Evolutionary conservation across 2,329 filamentous ascomycete genomes (phyloP), one percentile per base, ranked within the genome.

Genomic region (Dothistroma pini): DNA sequence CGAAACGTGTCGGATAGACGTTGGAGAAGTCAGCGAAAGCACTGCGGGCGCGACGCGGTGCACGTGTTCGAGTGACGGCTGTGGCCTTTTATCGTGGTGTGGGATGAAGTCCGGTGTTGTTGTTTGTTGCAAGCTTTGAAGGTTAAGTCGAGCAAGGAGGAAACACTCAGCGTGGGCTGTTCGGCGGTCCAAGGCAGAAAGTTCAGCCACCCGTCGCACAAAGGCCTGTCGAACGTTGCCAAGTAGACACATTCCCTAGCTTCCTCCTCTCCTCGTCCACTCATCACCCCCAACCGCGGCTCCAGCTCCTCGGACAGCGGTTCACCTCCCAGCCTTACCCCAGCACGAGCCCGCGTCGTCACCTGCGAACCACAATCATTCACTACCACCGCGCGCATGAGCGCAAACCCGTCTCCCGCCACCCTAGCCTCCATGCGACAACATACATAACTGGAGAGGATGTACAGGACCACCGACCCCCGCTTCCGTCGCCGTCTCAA

Each of bases 401-500:
- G 51, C 51, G 51, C 51, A 25, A 53, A n/a, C n/a, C 31, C 9
- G 25, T 12, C 11, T 25, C 51, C 25, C 51, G 16, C 29, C 51
- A 10, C 21, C 25, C n/a, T 19, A 29, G 19, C n/a, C 51, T 31
- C 31, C 51, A 52, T 52, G 49, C 49, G 22, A 11, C 35, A 9
- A 38, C 49, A 25, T n/a, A 52, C 19, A 8, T 49, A 6, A 25
- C 7, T n/a, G 47, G 22, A 21, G 14, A 51, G 22, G 16, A 86
- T 85, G 83, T 86, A 86, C 76, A 81, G 83, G 68, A 80, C 83
- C 71, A 81, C 77, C 72, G 93, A 97, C 77, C 93, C 93, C 63
- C 90, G 93, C 71, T 86, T 96, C 76, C 91, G 93, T 68, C 92
- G 96, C 76, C 91, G 90, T 70, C 91, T 96, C 84, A 96, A 97